Percentiles rank a stretch among this genome's conserved stretches.
Evolutionary conservation across 1,284 basidiomycete genomes (phyloP).

Genomic region (Melampsora americana): DNA sequence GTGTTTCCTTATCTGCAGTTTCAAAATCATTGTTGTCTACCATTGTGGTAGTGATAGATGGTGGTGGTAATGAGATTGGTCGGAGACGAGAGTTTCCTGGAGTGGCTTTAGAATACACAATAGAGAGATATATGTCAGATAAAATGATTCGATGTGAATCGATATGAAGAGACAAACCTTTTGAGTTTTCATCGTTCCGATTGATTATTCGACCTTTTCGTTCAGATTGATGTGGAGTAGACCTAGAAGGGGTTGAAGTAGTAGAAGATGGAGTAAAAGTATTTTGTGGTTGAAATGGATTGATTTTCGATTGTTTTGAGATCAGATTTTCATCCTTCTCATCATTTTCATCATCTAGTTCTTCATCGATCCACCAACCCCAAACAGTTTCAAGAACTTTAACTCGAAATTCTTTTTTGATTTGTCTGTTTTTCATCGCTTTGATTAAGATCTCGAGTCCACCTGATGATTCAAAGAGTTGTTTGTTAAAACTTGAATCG

Average conservation of each 20-base stretch:
- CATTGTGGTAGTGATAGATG: neutral
- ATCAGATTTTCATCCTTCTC: neutral
- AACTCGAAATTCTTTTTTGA: constrained; percentile 24
- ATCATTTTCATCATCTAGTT: constrained; percentile 15
- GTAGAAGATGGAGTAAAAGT: neutral
- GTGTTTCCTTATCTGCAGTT: neutral
- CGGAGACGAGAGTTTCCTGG: constrained; percentile 14
- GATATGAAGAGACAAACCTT: neutral
- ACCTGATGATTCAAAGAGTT: constrained; percentile 35
- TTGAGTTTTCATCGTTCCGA: neutral
- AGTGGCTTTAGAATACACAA: neutral
- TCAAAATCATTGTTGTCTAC: neutral
- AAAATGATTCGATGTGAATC: neutral
- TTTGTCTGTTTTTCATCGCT: constrained; percentile 32
- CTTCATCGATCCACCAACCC: constrained; percentile 42
- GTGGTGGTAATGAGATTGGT: constrained; percentile 32
- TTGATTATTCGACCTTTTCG: neutral
- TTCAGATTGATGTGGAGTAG: neutral
- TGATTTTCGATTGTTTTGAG: neutral
- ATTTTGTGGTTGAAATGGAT: constrained; percentile 8
- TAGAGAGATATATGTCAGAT: neutral
- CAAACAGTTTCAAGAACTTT: constrained; percentile 41
- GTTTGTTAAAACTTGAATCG: constrained; percentile 19
- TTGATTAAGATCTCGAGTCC: constrained; percentile 38
- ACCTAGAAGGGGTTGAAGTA: neutral